Conservation (phyloP, 2,329 filamentous ascomycete genomes). For the Knoxdaviesia capensis region DNA sequence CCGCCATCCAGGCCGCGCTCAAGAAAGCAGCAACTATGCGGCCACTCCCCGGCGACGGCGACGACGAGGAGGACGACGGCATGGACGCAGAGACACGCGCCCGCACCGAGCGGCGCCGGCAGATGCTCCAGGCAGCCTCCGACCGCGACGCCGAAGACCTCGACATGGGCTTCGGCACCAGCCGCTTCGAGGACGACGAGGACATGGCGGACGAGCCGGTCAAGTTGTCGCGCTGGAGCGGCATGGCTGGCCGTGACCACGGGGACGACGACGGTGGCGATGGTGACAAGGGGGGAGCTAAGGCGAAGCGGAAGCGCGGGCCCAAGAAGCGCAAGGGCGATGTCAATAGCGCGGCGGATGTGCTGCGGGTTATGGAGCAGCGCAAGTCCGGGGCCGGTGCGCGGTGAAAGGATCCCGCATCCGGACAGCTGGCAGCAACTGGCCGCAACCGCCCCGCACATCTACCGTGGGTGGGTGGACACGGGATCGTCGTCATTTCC, state of each 20-base stretch:
- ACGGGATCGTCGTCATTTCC: too few relatives aligned
- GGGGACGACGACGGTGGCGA: constrained; percentile 25
- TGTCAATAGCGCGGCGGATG: constrained; percentile 59
- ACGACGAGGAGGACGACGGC: constrained; percentile 16
- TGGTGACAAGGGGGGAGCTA: constrained; percentile 21
- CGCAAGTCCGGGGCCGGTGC: constrained; percentile 7
- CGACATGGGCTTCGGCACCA: constrained; percentile 86
- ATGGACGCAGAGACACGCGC: constrained; percentile 26
- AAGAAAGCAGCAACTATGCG: constrained; percentile 59
- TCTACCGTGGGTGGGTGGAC: too few relatives aligned
- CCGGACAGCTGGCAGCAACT: too few relatives aligned
- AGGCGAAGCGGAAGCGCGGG: constrained; percentile 46
- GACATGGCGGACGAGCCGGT: constrained; percentile 46
- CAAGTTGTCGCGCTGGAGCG: constrained; percentile 46
- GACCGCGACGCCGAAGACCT: constrained; percentile 77
- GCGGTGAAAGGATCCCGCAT: too few relatives aligned
- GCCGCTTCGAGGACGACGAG: constrained; percentile 71
- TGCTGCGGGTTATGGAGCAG: constrained; percentile 57
- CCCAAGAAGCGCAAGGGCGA: constrained; percentile 62
- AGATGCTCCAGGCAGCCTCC: constrained; percentile 45
- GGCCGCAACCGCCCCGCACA: too few relatives aligned
- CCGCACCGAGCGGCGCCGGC: constrained; percentile 48
- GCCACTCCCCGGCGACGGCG: constrained; percentile 18
- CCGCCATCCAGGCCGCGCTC: constrained; percentile 63
- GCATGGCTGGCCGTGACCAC: constrained; percentile 15